Conservation (phyloP, 306 rosid genomes). For the Senna tora region DNA sequence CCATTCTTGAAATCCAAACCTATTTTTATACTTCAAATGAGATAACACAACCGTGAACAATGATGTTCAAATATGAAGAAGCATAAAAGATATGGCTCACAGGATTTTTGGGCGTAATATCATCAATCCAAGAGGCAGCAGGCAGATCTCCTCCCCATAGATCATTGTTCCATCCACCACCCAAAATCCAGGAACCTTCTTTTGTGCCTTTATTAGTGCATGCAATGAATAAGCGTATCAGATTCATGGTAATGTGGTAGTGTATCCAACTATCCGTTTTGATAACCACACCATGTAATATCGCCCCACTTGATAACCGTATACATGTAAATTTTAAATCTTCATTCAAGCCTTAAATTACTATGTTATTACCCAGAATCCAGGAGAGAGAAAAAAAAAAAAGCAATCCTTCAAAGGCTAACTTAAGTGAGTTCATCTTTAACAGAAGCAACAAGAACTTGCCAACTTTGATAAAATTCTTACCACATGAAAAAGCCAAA, state of each 20-base stretch:
- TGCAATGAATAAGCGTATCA: constrained; percentile 8
- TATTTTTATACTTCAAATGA: constrained; percentile 40
- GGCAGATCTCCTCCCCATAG: constrained; percentile 90
- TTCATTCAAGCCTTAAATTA: constrained; percentile 5
- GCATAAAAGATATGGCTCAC: constrained; percentile 50
- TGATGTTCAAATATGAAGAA: constrained; percentile 32
- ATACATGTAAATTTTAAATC: not conserved
- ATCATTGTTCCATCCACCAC: constrained; percentile 96
- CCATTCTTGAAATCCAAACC: constrained; percentile 84
- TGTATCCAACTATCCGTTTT: not conserved
- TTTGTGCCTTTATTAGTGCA: constrained; percentile 52
- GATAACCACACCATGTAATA: constrained; percentile 7
- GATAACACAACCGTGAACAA: constrained; percentile 29
- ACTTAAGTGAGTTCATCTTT: not conserved
- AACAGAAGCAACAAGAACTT: constrained; percentile 13
- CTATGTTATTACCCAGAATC: not conserved
- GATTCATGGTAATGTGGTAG: constrained; percentile 12
- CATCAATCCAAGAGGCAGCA: constrained; percentile 76
- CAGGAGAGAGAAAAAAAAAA: constrained; percentile 28
- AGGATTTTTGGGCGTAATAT: constrained; percentile 71
- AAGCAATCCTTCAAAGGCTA: not conserved
- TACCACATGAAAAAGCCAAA: constrained; percentile 18
- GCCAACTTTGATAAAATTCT: constrained; percentile 5
- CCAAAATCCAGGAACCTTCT: constrained; percentile 86
- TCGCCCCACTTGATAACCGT: constrained; percentile 11